These are phyloP conservation scores for Candida tunisiensis DNA, from an alignment of 1,139 yeast species.

Conservation along the genomic window DNA sequence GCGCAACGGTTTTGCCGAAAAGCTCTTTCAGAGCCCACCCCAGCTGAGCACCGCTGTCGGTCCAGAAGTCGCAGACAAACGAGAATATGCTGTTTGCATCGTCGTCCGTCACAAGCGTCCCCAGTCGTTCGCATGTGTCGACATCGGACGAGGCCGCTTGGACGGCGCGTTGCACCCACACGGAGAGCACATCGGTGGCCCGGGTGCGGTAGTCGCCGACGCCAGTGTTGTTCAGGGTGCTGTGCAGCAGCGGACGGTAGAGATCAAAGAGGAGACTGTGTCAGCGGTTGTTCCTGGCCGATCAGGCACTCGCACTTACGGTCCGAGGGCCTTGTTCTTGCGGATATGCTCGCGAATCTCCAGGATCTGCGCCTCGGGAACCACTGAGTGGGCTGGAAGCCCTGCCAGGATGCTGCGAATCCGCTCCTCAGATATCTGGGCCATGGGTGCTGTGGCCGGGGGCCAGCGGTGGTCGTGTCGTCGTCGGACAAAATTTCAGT, in stretches of 20 bases:
- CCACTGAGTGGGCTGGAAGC: no score
- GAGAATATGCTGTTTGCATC: constrained; percentile 27
- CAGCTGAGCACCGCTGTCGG: constrained; percentile 52
- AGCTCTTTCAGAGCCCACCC: constrained; percentile 51
- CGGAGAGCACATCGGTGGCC: constrained; percentile 42
- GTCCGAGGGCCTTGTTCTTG: no score
- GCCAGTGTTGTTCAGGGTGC: constrained; percentile 14
- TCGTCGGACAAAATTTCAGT: no score
- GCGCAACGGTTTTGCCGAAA: constrained; percentile 31
- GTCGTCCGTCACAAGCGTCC: constrained; percentile 10
- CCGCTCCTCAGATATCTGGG: no score
- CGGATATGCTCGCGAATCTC: no score
- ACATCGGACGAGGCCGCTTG: constrained; percentile 12
- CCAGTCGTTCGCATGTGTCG: constrained; percentile 2
- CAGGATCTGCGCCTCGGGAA: no score
- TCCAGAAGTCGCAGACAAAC: constrained; percentile 51
- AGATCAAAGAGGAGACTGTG: constrained; percentile 4
- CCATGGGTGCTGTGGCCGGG: no score
- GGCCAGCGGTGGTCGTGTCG: no score
- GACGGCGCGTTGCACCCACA: constrained; percentile 43
- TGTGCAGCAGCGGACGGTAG: constrained; percentile 7
- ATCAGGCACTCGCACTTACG: no score
- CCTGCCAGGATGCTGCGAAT: no score
- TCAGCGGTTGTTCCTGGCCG: no score
- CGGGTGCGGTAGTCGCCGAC: constrained; percentile 21